phyloP scores from a whole-genome alignment of 2,329 filamentous ascomycete species.

The Fusarium brevicatenulatum region DNA sequence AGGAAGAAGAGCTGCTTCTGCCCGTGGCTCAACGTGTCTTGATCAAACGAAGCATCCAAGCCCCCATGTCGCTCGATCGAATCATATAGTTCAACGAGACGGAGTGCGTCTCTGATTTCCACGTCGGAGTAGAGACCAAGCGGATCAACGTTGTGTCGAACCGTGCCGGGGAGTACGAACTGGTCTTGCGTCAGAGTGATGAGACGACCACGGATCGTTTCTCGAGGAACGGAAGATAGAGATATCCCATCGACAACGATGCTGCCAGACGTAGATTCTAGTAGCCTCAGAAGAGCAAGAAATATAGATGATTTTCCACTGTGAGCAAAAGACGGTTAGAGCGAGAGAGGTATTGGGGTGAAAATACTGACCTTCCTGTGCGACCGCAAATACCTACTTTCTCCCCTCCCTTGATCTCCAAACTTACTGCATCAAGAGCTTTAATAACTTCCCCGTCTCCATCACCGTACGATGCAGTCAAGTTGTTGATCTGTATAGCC shows the following conservation, averaged over 20 bases:
- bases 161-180: slow-evolving; percentile 57
- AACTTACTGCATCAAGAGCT: slow-evolving; percentile 37
- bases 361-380: slow-evolving; percentile 50
- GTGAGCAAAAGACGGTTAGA: not conserved
- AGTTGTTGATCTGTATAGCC: slow-evolving; percentile 39
- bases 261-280: slow-evolving; percentile 52
- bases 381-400: slow-evolving; percentile 64
- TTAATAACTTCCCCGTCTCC: slow-evolving; percentile 2
- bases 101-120: slow-evolving; percentile 53
- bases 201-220: slow-evolving; percentile 56
- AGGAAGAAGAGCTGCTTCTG: slow-evolving; percentile 63
- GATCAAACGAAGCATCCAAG: slow-evolving; percentile 49
- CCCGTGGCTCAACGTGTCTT: slow-evolving; percentile 54
- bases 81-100: slow-evolving; percentile 55
- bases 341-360: not conserved
- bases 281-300: slow-evolving; percentile 58
- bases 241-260: slow-evolving; percentile 58
- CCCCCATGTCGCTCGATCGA: slow-evolving; percentile 53
- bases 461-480: slow-evolving; percentile 45
- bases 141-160: slow-evolving; percentile 61
- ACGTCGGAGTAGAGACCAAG: slow-evolving; percentile 45
- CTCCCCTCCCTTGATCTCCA: slow-evolving; percentile 51
- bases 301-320: slow-evolving; percentile 64
- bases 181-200: slow-evolving; percentile 62
- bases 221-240: slow-evolving; percentile 53